Evolutionary conservation across 768 basidiomycete genomes (phyloP).

Genomic region (Coprinopsis strossmayeri): DNA sequence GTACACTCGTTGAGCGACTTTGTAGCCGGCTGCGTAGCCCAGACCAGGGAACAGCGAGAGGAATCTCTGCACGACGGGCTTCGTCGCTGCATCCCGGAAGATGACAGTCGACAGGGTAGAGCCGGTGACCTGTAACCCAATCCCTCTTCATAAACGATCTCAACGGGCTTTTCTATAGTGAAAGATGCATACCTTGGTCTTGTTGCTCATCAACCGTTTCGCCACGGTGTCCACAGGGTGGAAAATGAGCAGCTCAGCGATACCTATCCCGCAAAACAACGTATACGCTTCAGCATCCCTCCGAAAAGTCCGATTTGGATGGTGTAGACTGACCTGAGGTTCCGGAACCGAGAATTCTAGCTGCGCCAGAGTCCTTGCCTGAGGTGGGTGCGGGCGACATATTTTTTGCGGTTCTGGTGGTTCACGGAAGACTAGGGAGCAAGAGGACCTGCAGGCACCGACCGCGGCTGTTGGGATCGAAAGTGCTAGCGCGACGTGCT

Average conservation of each 20-base stretch:
- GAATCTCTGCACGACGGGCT: slow-evolving; percentile 61
- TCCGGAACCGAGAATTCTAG: slow-evolving; percentile 88
- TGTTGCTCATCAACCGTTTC: slow-evolving; percentile 99
- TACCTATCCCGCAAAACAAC: no score
- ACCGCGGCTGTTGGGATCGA: no score
- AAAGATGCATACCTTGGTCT: slow-evolving; percentile 52
- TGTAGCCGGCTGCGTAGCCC: slow-evolving; percentile 98
- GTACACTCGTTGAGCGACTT: slow-evolving; percentile 88
- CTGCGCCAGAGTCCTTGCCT: slow-evolving; percentile 83
- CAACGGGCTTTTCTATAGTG: no score
- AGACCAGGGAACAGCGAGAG: slow-evolving; percentile 96
- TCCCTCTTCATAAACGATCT: no score
- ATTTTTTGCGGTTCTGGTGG: background rate
- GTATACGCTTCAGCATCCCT: no score
- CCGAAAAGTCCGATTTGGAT: no score
- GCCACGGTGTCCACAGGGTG: slow-evolving; percentile 97
- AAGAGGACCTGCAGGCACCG: no score
- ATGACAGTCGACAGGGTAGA: slow-evolving; percentile 67
- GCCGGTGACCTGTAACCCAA: slow-evolving; percentile 47
- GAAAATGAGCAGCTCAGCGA: slow-evolving; percentile 93
- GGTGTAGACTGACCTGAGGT: slow-evolving; percentile 66
- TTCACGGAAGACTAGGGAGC: background rate
- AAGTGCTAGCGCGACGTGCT: background rate
- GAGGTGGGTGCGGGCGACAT: slow-evolving; percentile 43
- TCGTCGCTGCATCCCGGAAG: slow-evolving; percentile 78